Base-by-base conservation (phyloP, 2,329 filamentous ascomycete species). In the Pezicula radicicola region DNA sequence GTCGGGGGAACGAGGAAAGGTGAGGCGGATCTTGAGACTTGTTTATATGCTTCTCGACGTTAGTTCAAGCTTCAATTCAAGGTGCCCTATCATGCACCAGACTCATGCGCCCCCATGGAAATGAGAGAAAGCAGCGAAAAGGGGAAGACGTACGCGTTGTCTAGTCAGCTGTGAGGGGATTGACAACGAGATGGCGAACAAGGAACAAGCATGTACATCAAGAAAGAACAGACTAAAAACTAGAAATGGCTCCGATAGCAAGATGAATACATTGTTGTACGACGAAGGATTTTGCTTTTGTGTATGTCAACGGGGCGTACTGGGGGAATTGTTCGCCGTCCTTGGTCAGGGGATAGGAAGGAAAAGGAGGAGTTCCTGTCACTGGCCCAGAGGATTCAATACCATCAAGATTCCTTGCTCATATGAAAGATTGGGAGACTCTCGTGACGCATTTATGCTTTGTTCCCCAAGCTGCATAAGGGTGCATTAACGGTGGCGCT, bases 11-110 rank as follows among this genome's bases (percentile, higher is more conserved):
- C 28, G 13, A 28, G 35, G 42, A 28, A 39, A 48, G 33, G 33
- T 18, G 48, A 37, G 40, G 18, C 28, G 45, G n/a, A 43, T 37
- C 48, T 21, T 42, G 49, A 35, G 47, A 49, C 19, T 37, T 30
- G 10, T 39, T n/a, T 55, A 55, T 52, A 52, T 45, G 40, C 52
- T 59, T 40, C 37, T 18, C 19, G 37, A 40, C 19, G 19, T 40
- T 21, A 40, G 37, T 40, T 15, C n/a, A 21, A 16, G 19, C 37
- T 40, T 40, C 8, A 13, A 15, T 16, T 16, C 19, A 16, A 40
- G 3, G 15, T 16, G 19, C n/a, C 19, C n/a, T 40, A 21, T 40
- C 10, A 40, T 40, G 37, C 37, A 40, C 15, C 30, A 3, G 30
- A 33, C 6, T 25, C 25, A 25, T 25, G 30, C 30, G 40, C 40